Evolutionary conservation across 2,329 filamentous ascomycete genomes (phyloP).

Genomic region (Cladobotryum mycophilum): DNA sequence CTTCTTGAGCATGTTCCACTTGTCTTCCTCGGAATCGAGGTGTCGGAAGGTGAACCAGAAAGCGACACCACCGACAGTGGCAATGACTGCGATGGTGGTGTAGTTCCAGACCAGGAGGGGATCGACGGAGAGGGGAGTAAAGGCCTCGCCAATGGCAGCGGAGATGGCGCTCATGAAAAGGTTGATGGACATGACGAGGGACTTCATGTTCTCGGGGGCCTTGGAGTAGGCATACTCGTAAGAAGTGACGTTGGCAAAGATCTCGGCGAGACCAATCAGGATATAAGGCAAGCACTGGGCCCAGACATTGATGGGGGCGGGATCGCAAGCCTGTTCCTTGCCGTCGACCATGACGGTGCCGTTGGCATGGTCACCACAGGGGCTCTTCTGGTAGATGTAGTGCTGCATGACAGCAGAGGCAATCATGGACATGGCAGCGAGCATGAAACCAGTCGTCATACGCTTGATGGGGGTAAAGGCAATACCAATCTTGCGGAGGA

Average conservation of each 20-base stretch:
- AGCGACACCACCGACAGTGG: slow-evolving; percentile 52
- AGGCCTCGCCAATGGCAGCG: slow-evolving; percentile 63
- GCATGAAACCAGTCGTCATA: slow-evolving; percentile 64
- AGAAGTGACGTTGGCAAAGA: slow-evolving; percentile 51
- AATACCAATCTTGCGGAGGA: slow-evolving; percentile 56
- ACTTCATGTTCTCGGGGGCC: slow-evolving; percentile 74
- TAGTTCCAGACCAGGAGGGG: slow-evolving; percentile 70
- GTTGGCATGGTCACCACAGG: slow-evolving; percentile 52
- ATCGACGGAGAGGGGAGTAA: slow-evolving; percentile 55
- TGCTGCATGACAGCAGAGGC: slow-evolving; percentile 51
- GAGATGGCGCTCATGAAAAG: slow-evolving; percentile 66
- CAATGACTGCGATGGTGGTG: slow-evolving; percentile 53
- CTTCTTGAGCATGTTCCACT: slow-evolving; percentile 55
- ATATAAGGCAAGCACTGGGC: slow-evolving; percentile 47
- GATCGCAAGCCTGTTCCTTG: slow-evolving; percentile 39
- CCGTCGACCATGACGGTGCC: slow-evolving; percentile 17
- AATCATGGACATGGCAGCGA: slow-evolving; percentile 57
- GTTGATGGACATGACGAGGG: slow-evolving; percentile 63
- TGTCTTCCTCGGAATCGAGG: slow-evolving; percentile 63
- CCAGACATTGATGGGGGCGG: slow-evolving; percentile 60
- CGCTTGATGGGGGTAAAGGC: slow-evolving; percentile 70
- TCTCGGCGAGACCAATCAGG: slow-evolving; percentile 46
- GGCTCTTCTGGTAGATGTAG: slow-evolving; percentile 57
- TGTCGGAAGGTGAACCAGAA: slow-evolving; percentile 65
- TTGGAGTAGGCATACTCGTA: slow-evolving; percentile 75